These are phyloP conservation scores for Linderina pennispora DNA, from an alignment of 192 early-diverging fungal genomes.

Conservation along the genomic window DNA sequence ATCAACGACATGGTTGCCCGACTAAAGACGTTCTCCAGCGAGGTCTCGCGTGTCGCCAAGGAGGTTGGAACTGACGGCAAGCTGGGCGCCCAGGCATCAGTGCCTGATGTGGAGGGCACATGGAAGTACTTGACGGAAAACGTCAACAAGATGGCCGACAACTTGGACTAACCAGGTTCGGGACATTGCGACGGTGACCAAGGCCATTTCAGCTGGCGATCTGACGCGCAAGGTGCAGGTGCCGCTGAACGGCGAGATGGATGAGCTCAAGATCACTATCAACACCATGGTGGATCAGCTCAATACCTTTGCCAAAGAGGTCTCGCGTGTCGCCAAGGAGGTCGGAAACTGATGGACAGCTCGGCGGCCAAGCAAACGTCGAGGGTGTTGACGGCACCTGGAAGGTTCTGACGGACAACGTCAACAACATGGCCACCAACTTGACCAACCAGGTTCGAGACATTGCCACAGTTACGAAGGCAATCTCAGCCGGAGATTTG, in stretches of 20 bases:
- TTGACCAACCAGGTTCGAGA: slow-evolving; percentile 58
- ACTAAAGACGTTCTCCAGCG: slow-evolving; percentile 45
- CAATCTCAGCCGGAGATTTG: slow-evolving; percentile 51
- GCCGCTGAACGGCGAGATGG: slow-evolving; percentile 41
- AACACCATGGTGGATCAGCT: slow-evolving; percentile 46
- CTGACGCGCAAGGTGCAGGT: slow-evolving; percentile 38
- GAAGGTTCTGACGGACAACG: slow-evolving; percentile 56
- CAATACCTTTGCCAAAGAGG: slow-evolving; percentile 47
- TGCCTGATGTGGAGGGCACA: slow-evolving; percentile 46
- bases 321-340: slow-evolving; percentile 49
- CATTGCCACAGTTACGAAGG: slow-evolving; percentile 57
- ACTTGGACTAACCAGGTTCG: slow-evolving; percentile 57
- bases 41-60: slow-evolving; percentile 57
- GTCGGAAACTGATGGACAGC: slow-evolving; percentile 54
- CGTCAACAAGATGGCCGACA: slow-evolving; percentile 59
- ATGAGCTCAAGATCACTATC: slow-evolving; percentile 43
- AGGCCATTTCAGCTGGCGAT: slow-evolving; percentile 42
- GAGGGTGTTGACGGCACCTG: slow-evolving; percentile 49
- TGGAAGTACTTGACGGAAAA: slow-evolving; percentile 60
- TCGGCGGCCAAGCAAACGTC: slow-evolving; percentile 57
- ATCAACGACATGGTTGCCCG: slow-evolving; percentile 55
- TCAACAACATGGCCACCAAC: slow-evolving; percentile 58
- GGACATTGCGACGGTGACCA: slow-evolving; percentile 51
- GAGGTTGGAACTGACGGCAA: slow-evolving; percentile 59
- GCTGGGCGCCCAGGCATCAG: slow-evolving; percentile 55